A percentile compares a stretch with the other conserved stretches of the same genome.
These are phyloP conservation scores for Hypomontagnella submonticulosa DNA, from an alignment of 495 filamentous ascomycete species.

Conservation along the genomic window DNA sequence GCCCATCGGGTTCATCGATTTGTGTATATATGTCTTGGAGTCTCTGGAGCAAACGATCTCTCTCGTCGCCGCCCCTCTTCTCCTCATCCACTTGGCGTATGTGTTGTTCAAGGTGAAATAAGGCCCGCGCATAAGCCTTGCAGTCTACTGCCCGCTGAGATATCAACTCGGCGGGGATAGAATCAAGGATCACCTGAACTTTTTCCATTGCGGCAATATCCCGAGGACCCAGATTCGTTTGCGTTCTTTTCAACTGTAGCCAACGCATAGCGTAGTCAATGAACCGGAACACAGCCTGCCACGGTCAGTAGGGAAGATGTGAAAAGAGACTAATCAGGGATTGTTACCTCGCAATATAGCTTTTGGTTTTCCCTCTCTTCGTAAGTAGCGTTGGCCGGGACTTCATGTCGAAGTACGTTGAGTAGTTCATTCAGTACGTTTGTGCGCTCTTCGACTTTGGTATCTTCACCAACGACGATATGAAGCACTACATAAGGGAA, in stretches of 20 bases:
- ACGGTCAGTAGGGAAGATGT: constrained; percentile 1
- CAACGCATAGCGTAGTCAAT: constrained; percentile 92
- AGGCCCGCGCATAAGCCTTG: constrained; percentile 87
- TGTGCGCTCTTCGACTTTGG: constrained; percentile 70
- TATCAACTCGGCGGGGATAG: constrained; percentile 86
- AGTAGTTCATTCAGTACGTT: constrained; percentile 77
- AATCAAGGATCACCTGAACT: constrained; percentile 60
- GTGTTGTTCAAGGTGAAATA: constrained; percentile 94
- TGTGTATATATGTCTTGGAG: constrained; percentile 94
- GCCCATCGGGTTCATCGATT: constrained; percentile 96
- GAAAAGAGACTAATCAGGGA: neutral
- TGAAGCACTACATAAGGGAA: constrained; percentile 87
- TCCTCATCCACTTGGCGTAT: constrained; percentile 64
- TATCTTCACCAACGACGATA: constrained; percentile 71
- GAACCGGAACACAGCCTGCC: constrained; percentile 85
- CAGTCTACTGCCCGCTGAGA: constrained; percentile 89
- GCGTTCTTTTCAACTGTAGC: constrained; percentile 79
- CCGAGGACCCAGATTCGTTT: constrained; percentile 47
- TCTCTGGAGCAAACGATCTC: constrained; percentile 72
- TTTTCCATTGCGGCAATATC: constrained; percentile 50
- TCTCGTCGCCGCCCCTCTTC: constrained; percentile 51
- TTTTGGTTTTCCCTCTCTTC: constrained; percentile 74
- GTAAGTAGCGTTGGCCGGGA: constrained; percentile 62
- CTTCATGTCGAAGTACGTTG: constrained; percentile 72
- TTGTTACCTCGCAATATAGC: constrained; percentile 80